Evolutionary conservation across 164 flowering plant species (phyloP).

Genomic region (Paratinospora sagittata): DNA sequence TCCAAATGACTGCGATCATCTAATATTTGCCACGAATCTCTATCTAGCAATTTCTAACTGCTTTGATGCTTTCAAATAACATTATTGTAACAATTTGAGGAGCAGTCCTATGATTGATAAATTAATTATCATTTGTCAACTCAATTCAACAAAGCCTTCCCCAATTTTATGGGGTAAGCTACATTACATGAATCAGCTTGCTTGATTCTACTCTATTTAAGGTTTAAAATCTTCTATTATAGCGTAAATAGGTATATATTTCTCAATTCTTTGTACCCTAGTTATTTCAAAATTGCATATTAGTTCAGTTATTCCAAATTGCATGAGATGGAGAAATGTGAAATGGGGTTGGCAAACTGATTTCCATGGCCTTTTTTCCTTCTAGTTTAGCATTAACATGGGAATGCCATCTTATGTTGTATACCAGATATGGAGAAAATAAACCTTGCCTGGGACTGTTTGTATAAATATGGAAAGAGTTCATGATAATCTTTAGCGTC

Average conservation of each 20-base stretch:
- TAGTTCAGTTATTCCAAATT: not conserved
- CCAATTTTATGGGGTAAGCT: too few species aligned
- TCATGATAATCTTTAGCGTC: constrained; percentile 1
- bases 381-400: not conserved
- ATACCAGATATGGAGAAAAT: not conserved
- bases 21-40: too few species aligned
- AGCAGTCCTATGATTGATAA: not conserved
- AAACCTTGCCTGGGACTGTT: not conserved
- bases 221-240: too few species aligned
- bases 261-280: not conserved
- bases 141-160: too few species aligned
- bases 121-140: too few species aligned
- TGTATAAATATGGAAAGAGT: not conserved
- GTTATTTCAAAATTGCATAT: too few species aligned
- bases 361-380: not conserved
- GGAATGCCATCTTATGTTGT: not conserved
- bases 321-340: not conserved
- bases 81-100: not conserved
- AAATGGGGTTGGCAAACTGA: not conserved
- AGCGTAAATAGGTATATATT: too few species aligned
- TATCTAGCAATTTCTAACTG: too few species aligned
- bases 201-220: too few species aligned
- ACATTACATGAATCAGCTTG: too few species aligned
- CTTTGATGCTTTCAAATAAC: too few species aligned
- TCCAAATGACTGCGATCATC: too few species aligned